Base-by-base conservation (phyloP, 306 rosid genomes). In the Quillaja saponaria region DNA sequence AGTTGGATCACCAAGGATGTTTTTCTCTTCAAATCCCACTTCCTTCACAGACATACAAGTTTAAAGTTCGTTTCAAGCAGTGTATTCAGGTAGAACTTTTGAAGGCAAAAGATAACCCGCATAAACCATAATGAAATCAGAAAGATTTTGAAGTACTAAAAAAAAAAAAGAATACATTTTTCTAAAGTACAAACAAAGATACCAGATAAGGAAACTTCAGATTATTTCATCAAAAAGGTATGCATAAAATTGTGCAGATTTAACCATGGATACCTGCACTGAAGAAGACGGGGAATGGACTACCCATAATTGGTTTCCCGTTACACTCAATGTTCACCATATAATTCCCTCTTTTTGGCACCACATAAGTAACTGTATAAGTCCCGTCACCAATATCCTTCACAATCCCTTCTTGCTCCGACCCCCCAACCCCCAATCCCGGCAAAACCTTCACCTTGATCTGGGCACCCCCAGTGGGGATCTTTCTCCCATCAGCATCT, bases 251-350 rank as follows among this genome's bases (percentile, higher is more conserved):
- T 35, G 15, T 21, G 44, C 44, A 7, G 44, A 39, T 39, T 2
- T 15, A 42, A 60, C 6, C 44, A 57, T 9, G 28, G 65, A 55
- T 87, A 94, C 97, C 99, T 87, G 92, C 91, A 87, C 97, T 94
- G 73, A 94, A 94, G 79, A 94, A 94, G 69, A 94, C 99, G 1
- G 99, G 99, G 73, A 94, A 94, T 0, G 97, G 97, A 53, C 97
- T 94, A 44, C 99, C 99, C 96, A 87, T 80, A 75, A 94, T 89
- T 34, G 96, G 84, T 68, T 73, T 94, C 67, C 96, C 97, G 74
- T 83, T 94, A 49, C 96, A 89, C 55, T 94, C 99, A 65, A 89
- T 76, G 61, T 57, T 77, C 49, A 94, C 96, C 99, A 94, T 94
- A 64, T 94, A 94, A 79, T 87, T 94, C 82, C 99, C 97, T 73